phyloP scores from a whole-genome alignment of 176 grass and related monocot species.

The barley (Hordeum vulgare) region DNA sequence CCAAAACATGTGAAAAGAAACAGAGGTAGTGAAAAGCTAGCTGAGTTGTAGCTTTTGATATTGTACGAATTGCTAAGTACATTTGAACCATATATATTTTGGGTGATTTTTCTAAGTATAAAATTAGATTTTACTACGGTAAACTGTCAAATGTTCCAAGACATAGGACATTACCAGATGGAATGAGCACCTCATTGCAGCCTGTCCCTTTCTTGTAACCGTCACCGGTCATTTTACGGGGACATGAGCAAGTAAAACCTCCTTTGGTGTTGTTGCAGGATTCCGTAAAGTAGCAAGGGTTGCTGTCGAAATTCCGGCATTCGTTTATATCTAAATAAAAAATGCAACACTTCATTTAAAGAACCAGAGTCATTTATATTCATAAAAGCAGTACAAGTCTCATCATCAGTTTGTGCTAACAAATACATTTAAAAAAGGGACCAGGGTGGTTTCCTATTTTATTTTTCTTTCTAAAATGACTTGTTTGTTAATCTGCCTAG shows the following conservation, averaged over 20 bases:
- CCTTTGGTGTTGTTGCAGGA: constrained; percentile 15
- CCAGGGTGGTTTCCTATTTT: neutral
- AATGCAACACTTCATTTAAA: neutral
- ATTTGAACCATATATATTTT: neutral
- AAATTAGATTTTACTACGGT: neutral
- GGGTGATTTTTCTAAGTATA: neutral
- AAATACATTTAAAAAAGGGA: neutral
- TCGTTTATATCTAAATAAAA: constrained; percentile 22
- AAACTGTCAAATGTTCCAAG: neutral
- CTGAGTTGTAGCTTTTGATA: neutral
- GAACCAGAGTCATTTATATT: neutral
- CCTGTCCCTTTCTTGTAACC: neutral
- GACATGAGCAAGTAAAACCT: constrained; percentile 24
- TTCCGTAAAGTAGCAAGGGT: neutral
- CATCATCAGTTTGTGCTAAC: neutral
- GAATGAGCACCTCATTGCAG: neutral
- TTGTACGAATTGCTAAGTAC: neutral
- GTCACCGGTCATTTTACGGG: neutral
- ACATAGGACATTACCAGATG: neutral
- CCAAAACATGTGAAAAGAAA: neutral
- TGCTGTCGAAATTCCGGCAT: neutral
- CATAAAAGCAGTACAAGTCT: neutral
- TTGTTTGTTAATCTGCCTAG: neutral
- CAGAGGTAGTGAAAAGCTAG: neutral
- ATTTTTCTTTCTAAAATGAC: neutral